These are phyloP conservation scores for Ganoderma multipileum DNA, from an alignment of 1,284 basidiomycete species.

Conservation along the genomic window DNA sequence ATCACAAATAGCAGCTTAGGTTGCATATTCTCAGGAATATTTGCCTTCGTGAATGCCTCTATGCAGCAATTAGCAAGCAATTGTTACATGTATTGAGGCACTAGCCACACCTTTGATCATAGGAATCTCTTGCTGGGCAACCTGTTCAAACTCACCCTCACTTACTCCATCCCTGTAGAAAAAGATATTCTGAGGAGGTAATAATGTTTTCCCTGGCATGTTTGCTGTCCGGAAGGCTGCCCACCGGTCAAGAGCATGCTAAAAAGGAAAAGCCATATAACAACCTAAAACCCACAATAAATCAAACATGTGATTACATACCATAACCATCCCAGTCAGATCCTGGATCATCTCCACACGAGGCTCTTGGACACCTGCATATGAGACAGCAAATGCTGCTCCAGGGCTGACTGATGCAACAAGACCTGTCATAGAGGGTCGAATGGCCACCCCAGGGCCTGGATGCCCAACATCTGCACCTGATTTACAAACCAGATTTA, in stretches of 20 bases:
- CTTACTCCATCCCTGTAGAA: slow-evolving; percentile 73
- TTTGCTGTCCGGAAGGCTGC: background rate
- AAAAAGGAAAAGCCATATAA: background rate
- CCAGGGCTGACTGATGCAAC: slow-evolving; percentile 55
- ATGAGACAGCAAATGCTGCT: slow-evolving; percentile 36
- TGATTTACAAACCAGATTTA: slow-evolving; percentile 24
- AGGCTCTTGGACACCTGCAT: slow-evolving; percentile 54
- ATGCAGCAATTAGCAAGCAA: background rate
- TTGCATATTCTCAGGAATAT: slow-evolving; percentile 23
- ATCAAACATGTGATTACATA: slow-evolving; percentile 25
- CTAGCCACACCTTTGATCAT: slow-evolving; percentile 49
- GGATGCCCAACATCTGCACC: slow-evolving; percentile 62
- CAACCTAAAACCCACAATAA: background rate
- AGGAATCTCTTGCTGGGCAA: slow-evolving; percentile 51
- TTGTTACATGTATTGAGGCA: too few relatives aligned
- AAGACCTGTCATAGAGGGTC: slow-evolving; percentile 60
- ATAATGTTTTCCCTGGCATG: background rate
- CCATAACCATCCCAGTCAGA: slow-evolving; percentile 48
- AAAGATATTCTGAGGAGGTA: slow-evolving; percentile 45
- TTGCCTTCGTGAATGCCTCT: slow-evolving; percentile 19
- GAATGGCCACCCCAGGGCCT: slow-evolving; percentile 45
- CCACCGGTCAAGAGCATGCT: slow-evolving; percentile 40
- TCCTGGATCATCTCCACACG: slow-evolving; percentile 58
- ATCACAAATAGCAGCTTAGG: slow-evolving; percentile 52
- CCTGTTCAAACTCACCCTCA: slow-evolving; percentile 62